Conservation (phyloP, 306 rosid genomes). For the Inga leiocalycina region DNA sequence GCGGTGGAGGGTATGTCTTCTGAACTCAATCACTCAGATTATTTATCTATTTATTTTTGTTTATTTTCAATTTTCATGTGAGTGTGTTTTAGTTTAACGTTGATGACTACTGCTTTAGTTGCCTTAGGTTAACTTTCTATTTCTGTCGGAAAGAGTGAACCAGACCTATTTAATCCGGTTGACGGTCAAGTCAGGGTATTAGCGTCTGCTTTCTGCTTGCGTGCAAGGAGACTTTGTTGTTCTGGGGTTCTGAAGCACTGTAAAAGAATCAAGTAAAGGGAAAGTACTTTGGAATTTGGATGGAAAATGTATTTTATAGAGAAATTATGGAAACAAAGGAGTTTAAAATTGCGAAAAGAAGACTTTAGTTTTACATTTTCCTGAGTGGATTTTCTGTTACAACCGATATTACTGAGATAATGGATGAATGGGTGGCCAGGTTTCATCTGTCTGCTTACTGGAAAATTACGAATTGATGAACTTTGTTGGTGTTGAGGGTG, state of each 20-base stretch:
- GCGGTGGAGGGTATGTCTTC: conserved; percentile 79
- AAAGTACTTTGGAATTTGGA: background rate
- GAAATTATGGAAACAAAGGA: background rate
- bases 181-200: background rate
- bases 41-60: background rate
- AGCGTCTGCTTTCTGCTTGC: background rate
- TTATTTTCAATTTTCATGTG: background rate
- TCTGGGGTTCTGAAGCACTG: conserved; percentile 16
- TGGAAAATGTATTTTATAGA: background rate
- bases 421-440: background rate
- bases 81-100: background rate
- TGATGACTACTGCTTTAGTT: background rate
- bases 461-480: background rate
- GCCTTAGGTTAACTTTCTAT: background rate
- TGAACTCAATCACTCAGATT: background rate
- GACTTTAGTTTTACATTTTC: background rate
- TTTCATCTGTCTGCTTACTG: background rate
- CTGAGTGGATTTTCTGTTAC: background rate
- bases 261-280: background rate
- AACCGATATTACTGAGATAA: background rate
- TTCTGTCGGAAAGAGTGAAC: background rate
- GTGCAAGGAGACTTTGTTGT: background rate
- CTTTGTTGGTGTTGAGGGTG: background rate
- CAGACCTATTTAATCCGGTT: background rate
- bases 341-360: background rate